Evolutionary conservation across 2,329 filamentous ascomycete genomes (phyloP), one percentile per base, ranked within the genome.

Genomic region (Acarospora socialis): DNA sequence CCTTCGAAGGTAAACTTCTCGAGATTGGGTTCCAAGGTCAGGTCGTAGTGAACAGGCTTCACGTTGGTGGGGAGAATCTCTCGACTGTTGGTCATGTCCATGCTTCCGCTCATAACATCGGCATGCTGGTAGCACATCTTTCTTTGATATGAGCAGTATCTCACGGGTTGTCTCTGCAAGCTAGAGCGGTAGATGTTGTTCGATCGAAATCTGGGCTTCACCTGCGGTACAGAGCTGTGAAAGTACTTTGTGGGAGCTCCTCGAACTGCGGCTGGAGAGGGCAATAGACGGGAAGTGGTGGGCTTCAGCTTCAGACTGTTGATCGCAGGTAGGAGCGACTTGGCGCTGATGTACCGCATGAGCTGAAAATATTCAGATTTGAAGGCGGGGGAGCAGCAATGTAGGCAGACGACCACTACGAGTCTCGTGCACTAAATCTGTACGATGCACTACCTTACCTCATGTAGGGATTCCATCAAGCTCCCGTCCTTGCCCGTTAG

Each of bases 21-120:
- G 46, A 95, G 81, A 61, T 94, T 73, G 33, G 87, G 84, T 61
- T 95, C 90, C 40, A 95, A 67, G 1, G 81, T 90, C 46, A 95
- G 60, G 55, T 92, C 74, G 60, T 95, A 95, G 61, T 95, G 84
- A 22, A 68, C 60, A n/a, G 87, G 86, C 55, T 87, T 79, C 49
- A 94, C 83, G 51, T 94, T 92, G 58, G 77, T 75, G 32, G 87
- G 90, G 46, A 95, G 68, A 43, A 95, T 77, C 63, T 92, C 80
- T 47, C 87, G 77, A 42, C 71, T 74, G 45, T 70, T 67, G 32
- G 67, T 58, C 45, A 78, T 64, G 51, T 75, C 66, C 41, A 69
- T 61, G 47, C 65, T 70, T 45, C 68, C 61, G 41, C 62, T 64
- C 34, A 66, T 63, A 40, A 56, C 57, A 42, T 69, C 71, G 46